A percentile compares a stretch with the other conserved stretches of the same genome.
phyloP scores from a whole-genome alignment of 805 yeast species.

The Cyberlindnera americana region DNA sequence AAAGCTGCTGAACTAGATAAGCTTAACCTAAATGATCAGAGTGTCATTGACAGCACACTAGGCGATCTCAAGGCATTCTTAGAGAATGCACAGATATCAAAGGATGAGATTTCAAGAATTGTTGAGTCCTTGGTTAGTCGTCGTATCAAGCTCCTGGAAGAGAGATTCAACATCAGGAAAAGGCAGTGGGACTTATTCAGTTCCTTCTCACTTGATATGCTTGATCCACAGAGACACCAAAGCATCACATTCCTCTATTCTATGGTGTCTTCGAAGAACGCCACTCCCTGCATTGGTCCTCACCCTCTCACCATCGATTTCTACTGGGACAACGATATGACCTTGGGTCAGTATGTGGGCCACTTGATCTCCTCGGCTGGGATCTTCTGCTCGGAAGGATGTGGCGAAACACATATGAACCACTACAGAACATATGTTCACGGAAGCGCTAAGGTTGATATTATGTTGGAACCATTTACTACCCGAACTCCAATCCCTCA shows the following conservation, averaged over 20 bases:
- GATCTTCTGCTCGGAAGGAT: slow-evolving; percentile 72
- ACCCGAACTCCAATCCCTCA: slow-evolving; percentile 50
- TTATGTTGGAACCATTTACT: slow-evolving; percentile 60
- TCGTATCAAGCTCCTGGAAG: slow-evolving; percentile 30
- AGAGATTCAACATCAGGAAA: slow-evolving; percentile 30
- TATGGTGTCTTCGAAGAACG: slow-evolving; percentile 74
- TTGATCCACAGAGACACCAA: slow-evolving; percentile 73
- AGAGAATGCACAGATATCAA: slow-evolving; percentile 3
- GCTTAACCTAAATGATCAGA: slow-evolving; percentile 22
- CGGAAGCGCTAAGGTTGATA: slow-evolving; percentile 78
- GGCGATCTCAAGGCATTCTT: slow-evolving; percentile 17
- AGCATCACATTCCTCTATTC: slow-evolving; percentile 75
- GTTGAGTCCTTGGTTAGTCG: slow-evolving; percentile 31
- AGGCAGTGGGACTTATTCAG: slow-evolving; percentile 69
- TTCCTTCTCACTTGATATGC: slow-evolving; percentile 49
- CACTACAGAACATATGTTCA: slow-evolving; percentile 89
- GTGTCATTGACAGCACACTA: slow-evolving; percentile 10
- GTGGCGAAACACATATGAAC: slow-evolving; percentile 64
- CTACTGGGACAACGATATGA: slow-evolving; percentile 87
- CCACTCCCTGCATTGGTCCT: slow-evolving; percentile 94
- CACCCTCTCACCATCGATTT: slow-evolving; percentile 78
- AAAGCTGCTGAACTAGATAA: slow-evolving; percentile 22
- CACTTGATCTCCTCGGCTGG: slow-evolving; percentile 66
- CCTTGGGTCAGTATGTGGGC: slow-evolving; percentile 86
- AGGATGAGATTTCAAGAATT: slow-evolving; percentile 31